Conservation (phyloP, 2,329 filamentous ascomycete genomes). For the Pyrenophora tritici-repentis region DNA sequence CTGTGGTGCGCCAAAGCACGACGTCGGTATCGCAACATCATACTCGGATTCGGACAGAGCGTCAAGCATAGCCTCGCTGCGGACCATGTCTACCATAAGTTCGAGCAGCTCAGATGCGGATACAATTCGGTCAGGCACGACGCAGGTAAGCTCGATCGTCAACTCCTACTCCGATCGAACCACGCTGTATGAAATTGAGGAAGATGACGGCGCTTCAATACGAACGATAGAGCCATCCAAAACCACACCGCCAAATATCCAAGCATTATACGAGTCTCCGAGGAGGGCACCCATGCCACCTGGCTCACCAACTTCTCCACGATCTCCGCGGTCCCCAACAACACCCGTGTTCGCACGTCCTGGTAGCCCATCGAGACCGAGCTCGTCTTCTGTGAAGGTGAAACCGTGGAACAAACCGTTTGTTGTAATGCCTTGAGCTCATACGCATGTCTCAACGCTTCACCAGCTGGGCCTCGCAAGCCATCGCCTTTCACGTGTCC, state of each 20-base stretch:
- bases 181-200: slow-evolving; percentile 37
- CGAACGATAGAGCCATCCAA: slow-evolving; percentile 27
- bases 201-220: slow-evolving; percentile 38
- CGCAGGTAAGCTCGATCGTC: slow-evolving; percentile 37
- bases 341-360: slow-evolving; percentile 18
- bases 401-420: slow-evolving; percentile 42
- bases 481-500: slow-evolving; percentile 14
- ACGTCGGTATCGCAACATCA: slow-evolving; percentile 30
- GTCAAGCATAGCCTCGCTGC: slow-evolving; percentile 35
- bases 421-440: slow-evolving; percentile 35
- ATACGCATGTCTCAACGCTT: not conserved
- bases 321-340: slow-evolving; percentile 11
- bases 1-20: slow-evolving; percentile 42
- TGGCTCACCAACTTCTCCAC: slow-evolving; percentile 19
- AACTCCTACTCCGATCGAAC: slow-evolving; percentile 40
- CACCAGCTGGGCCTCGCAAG: slow-evolving; percentile 2
- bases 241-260: slow-evolving; percentile 11
- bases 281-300: slow-evolving; percentile 26
- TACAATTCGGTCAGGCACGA: slow-evolving; percentile 35
- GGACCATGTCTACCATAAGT: slow-evolving; percentile 38
- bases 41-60: slow-evolving; percentile 34
- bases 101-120: slow-evolving; percentile 34
- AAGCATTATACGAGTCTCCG: slow-evolving; percentile 22
- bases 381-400: slow-evolving; percentile 17
- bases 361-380: slow-evolving; percentile 21